A percentile compares a stretch with the other conserved stretches of the same genome.
phyloP scores from a whole-genome alignment of 352 stramenopile genomes.

The Bremia lactucae region DNA sequence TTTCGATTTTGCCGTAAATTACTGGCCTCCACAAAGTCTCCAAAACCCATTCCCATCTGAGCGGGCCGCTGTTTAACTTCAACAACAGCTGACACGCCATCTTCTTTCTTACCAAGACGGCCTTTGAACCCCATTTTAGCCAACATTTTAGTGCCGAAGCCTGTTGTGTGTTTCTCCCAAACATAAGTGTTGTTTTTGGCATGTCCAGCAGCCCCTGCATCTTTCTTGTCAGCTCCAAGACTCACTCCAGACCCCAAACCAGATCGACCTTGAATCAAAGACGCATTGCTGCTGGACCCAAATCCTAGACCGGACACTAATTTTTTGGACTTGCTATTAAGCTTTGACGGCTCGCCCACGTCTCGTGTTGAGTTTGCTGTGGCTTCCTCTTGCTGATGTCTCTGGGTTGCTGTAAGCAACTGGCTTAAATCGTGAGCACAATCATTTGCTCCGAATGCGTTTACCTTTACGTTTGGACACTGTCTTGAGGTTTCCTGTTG shows the following conservation, averaged over 20 bases:
- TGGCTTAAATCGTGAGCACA: slow-evolving; percentile 4
- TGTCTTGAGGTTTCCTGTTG: slow-evolving; percentile 6
- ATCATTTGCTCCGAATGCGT: not conserved
- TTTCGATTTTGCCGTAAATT: slow-evolving; percentile 87
- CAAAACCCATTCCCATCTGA: slow-evolving; percentile 90
- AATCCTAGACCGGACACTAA: not conserved
- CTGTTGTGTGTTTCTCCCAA: slow-evolving; percentile 96
- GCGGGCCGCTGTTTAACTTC: slow-evolving; percentile 89
- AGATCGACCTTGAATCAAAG: slow-evolving; percentile 11
- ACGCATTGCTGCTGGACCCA: slow-evolving; percentile 1
- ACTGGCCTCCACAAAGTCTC: slow-evolving; percentile 89
- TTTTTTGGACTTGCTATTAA: not conserved
- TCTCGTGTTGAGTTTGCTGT: not conserved
- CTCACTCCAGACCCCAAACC: slow-evolving; percentile 12
- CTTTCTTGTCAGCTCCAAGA: slow-evolving; percentile 1
- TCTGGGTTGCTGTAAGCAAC: slow-evolving; percentile 9
- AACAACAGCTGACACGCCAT: slow-evolving; percentile 87
- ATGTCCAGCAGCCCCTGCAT: slow-evolving; percentile 2
- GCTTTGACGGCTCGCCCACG: slow-evolving; percentile 4
- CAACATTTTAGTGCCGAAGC: slow-evolving; percentile 92
- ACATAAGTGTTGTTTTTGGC: slow-evolving; percentile 26
- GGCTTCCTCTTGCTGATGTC: slow-evolving; percentile 17
- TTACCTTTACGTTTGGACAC: not conserved
- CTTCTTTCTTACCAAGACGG: slow-evolving; percentile 87
- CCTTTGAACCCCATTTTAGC: slow-evolving; percentile 94